Evolutionary conservation across 768 basidiomycete species (phyloP).

Genomic region (Boletales sp.): DNA sequence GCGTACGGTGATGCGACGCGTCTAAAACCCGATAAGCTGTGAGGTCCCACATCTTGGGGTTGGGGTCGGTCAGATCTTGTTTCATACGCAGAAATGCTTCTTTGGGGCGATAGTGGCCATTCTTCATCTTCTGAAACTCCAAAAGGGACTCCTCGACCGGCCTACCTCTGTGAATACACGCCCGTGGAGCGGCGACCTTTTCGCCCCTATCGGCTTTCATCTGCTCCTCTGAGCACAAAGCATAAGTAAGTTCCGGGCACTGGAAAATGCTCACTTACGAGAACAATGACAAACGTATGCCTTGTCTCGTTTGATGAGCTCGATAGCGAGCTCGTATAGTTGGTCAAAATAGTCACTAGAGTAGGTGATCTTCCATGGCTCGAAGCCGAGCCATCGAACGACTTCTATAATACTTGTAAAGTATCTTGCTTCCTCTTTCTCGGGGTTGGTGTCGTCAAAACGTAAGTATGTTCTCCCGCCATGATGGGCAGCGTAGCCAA

Average conservation of each 20-base stretch:
- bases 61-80: constrained; percentile 86
- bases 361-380: constrained; percentile 99
- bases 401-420: constrained; percentile 97
- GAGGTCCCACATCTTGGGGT: constrained; percentile 99
- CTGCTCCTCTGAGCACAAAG: constrained; percentile 67
- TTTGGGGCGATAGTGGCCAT: constrained; percentile 86
- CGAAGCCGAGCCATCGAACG: constrained; percentile 94
- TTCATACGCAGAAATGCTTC: constrained; percentile 97
- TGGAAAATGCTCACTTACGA: constrained; percentile 51
- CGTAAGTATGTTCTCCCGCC: constrained; percentile 92
- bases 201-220: constrained; percentile 87
- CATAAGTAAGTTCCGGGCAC: constrained; percentile 2
- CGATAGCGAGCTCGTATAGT: constrained; percentile 81
- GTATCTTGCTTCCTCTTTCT: constrained; percentile 93
- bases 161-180: constrained; percentile 83
- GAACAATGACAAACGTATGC: constrained; percentile 97
- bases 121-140: constrained; percentile 91
- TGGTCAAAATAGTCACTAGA: constrained; percentile 95
- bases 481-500: constrained; percentile 95
- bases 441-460: constrained; percentile 98
- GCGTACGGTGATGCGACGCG: constrained; percentile 89
- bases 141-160: constrained; percentile 82
- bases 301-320: constrained; percentile 85
- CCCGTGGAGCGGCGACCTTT: constrained; percentile 72
- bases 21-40: constrained; percentile 93